These are phyloP conservation scores for Botryotinia narcissicola DNA, from an alignment of 2,329 filamentous ascomycete genomes.

Conservation along the genomic window DNA sequence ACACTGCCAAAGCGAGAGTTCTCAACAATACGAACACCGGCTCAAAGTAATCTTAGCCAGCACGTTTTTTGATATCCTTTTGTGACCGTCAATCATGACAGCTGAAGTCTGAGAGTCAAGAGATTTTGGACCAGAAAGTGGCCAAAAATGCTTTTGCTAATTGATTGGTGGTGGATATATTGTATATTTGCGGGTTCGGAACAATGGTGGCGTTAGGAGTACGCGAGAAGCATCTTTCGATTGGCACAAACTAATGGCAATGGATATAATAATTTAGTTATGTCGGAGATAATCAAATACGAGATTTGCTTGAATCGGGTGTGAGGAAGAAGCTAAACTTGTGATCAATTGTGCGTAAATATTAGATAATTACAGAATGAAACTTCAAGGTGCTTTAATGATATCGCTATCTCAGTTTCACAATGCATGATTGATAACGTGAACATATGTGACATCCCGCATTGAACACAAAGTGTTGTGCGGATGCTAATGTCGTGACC, in stretches of 20 bases:
- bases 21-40: not conserved
- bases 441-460: not conserved
- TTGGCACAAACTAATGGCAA: not conserved
- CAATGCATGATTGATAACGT: not conserved
- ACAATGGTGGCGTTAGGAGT: not conserved
- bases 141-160: not conserved
- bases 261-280: not conserved
- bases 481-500: not conserved
- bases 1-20: not conserved
- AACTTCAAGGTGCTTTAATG: not conserved
- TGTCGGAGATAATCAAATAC: not conserved
- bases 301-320: no score
- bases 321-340: no score
- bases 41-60: not conserved
- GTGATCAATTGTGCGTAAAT: not conserved
- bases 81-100: accelerated
- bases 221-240: not conserved
- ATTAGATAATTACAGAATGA: not conserved
- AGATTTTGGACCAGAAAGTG: no score
- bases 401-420: not conserved
- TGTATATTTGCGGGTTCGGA: not conserved
- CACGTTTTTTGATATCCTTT: not conserved
- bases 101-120: no score
- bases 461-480: not conserved
- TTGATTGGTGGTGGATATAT: not conserved